Conservation (phyloP, 768 basidiomycete species). For the Collybia sp. region DNA sequence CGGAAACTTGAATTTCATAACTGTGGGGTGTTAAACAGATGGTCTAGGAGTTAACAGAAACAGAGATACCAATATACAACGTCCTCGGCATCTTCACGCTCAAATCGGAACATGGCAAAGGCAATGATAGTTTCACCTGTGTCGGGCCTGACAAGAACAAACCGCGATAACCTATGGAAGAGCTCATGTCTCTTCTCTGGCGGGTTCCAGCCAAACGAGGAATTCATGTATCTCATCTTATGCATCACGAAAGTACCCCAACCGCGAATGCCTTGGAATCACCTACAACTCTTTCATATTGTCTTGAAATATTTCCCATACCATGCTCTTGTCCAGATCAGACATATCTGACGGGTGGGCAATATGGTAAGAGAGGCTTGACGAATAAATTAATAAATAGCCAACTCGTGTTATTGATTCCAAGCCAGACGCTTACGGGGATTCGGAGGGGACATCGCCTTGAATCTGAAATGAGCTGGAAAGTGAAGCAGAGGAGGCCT, state of each 20-base stretch:
- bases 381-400: background rate
- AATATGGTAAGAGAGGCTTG: constrained; percentile 13
- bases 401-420: too few species aligned
- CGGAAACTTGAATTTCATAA: constrained; percentile 71
- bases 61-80: constrained; percentile 64
- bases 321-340: constrained; percentile 28
- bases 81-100: constrained; percentile 53
- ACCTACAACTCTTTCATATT: constrained; percentile 55
- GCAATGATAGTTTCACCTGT: constrained; percentile 22
- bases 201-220: constrained; percentile 68
- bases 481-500: too few species aligned
- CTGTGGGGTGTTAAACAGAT: constrained; percentile 26
- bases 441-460: too few species aligned
- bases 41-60: background rate
- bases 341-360: constrained; percentile 26
- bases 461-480: too few species aligned
- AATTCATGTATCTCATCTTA: constrained; percentile 40
- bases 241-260: background rate
- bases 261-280: background rate
- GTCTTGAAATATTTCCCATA: constrained; percentile 49
- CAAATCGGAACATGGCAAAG: constrained; percentile 69
- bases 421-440: too few species aligned
- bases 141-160: constrained; percentile 37
- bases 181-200: constrained; percentile 51
- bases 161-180: constrained; percentile 57